phyloP scores from a whole-genome alignment of 2,329 filamentous ascomycete species.

The Trichoderma atroviride region DNA sequence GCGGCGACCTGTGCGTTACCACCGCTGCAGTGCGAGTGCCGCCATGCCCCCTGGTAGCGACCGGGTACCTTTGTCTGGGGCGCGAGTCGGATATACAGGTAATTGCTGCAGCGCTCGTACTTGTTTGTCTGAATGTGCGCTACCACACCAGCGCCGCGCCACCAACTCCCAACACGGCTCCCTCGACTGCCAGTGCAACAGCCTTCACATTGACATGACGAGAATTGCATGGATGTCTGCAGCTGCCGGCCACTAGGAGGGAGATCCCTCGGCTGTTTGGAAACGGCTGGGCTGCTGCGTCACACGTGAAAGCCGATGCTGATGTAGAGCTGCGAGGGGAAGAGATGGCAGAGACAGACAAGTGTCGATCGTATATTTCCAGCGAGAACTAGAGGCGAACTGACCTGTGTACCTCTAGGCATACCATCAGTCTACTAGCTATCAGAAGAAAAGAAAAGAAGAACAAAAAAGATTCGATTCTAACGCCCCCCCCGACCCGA shows the following conservation, averaged over 20 bases:
- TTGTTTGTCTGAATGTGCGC: neutral
- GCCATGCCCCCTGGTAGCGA: neutral
- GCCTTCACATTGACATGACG: constrained; percentile 1
- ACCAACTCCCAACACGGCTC: neutral
- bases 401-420: neutral
- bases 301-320: constrained; percentile 27
- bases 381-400: neutral
- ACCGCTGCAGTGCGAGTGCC: neutral
- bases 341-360: neutral
- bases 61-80: constrained; percentile 17
- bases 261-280: constrained; percentile 31
- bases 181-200: constrained; percentile 2
- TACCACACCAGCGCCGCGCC: neutral
- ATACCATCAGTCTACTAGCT: neutral
- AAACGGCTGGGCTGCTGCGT: constrained; percentile 1
- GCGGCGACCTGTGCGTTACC: neutral
- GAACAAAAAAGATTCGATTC: neutral
- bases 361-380: neutral
- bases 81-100: constrained; percentile 4
- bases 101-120: neutral
- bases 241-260: constrained; percentile 16
- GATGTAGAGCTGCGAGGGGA: neutral
- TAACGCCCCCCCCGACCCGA: neutral
- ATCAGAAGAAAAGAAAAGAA: neutral
- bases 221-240: constrained; percentile 21